phyloP scores from a whole-genome alignment of 2,329 filamentous ascomycete genomes.

The Diaporthe sp. region DNA sequence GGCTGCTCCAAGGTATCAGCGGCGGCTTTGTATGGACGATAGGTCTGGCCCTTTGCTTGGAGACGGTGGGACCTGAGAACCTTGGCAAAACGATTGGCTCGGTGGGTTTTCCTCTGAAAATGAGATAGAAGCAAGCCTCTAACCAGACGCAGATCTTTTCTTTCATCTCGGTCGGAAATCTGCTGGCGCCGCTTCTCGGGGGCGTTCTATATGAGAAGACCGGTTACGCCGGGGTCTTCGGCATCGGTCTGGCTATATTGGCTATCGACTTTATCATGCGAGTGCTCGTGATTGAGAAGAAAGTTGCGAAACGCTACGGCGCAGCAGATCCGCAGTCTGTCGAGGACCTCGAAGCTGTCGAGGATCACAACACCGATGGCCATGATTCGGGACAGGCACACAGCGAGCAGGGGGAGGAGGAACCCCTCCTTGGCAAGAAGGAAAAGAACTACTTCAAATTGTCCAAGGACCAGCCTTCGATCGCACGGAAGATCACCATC shows the following conservation, averaged over 20 bases:
- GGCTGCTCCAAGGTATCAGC: conserved; percentile 70
- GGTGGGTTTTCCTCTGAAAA: conserved; percentile 49
- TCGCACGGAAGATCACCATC: conserved; percentile 61
- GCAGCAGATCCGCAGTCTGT: conserved; percentile 40
- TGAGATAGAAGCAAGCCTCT: not conserved
- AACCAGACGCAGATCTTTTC: conserved; percentile 62
- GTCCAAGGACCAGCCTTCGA: conserved; percentile 52
- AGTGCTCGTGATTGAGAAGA: conserved; percentile 74
- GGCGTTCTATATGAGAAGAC: conserved; percentile 72
- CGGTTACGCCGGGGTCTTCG: conserved; percentile 72
- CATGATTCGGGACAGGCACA: not conserved
- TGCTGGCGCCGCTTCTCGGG: conserved; percentile 71
- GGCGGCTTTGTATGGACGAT: conserved; percentile 73
- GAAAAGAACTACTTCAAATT: conserved; percentile 57
- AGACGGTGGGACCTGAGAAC: conserved; percentile 68
- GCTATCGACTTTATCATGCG: conserved; percentile 72
- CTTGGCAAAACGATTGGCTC: conserved; percentile 74
- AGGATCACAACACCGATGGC: not conserved
- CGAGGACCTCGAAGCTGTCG: conserved; percentile 41
- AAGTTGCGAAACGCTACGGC: conserved; percentile 61
- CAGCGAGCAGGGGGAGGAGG: conserved; percentile 52
- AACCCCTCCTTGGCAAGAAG: conserved; percentile 56
- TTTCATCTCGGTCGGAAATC: conserved; percentile 69
- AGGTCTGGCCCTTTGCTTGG: conserved; percentile 69
- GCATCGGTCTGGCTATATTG: conserved; percentile 67